These are phyloP conservation scores for Aspergillus sp. DNA, from an alignment of 2,329 filamentous ascomycete species.

Conservation along the genomic window DNA sequence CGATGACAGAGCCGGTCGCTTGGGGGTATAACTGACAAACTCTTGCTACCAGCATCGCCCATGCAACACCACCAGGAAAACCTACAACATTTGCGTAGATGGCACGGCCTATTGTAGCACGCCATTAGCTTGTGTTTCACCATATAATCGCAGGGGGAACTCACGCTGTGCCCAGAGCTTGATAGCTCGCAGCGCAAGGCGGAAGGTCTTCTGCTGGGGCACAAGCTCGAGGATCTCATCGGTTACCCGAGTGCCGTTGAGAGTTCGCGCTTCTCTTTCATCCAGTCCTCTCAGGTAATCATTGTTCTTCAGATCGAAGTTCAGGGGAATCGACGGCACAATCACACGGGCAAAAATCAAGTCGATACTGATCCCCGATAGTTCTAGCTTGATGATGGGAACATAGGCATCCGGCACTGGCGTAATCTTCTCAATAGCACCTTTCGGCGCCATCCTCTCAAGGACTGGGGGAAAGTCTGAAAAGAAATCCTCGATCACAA, in stretches of 20 bases:
- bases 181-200: slow-evolving; percentile 78
- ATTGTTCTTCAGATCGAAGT: slow-evolving; percentile 72
- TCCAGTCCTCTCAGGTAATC: slow-evolving; percentile 76
- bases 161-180: slow-evolving; percentile 86
- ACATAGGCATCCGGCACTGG: slow-evolving; percentile 85
- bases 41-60: slow-evolving; percentile 93
- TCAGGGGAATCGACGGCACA: slow-evolving; percentile 60
- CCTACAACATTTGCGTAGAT: slow-evolving; percentile 96
- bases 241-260: slow-evolving; percentile 91
- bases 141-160: no score
- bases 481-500: slow-evolving; percentile 87
- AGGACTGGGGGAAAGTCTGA: slow-evolving; percentile 74
- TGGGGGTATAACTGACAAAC: slow-evolving; percentile 95
- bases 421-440: slow-evolving; percentile 75
- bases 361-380: slow-evolving; percentile 86
- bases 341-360: slow-evolving; percentile 75
- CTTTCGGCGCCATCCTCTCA: slow-evolving; percentile 62
- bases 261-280: slow-evolving; percentile 73
- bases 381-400: slow-evolving; percentile 94
- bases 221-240: slow-evolving; percentile 85
- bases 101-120: slow-evolving; percentile 50
- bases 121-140: not conserved
- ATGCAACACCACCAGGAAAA: slow-evolving; percentile 92
- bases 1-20: slow-evolving; percentile 76
- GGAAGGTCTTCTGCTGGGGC: slow-evolving; percentile 81